Conservation (phyloP, 2,329 filamentous ascomycete genomes). For the Penicillium polonicum region DNA sequence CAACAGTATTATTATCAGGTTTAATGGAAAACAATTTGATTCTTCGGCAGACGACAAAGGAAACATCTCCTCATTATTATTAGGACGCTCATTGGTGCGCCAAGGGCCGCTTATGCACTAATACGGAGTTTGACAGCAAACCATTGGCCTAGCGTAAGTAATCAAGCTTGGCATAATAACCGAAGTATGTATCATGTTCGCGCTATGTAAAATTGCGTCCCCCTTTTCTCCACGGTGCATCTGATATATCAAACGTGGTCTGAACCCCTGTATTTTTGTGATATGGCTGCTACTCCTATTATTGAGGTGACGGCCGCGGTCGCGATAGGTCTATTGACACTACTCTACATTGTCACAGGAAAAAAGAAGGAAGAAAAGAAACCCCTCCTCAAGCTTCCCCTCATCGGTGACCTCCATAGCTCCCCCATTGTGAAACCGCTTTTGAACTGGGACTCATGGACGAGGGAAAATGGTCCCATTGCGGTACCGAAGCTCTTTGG, state of each 20-base stretch:
- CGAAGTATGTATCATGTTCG: background rate
- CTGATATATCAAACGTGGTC: background rate
- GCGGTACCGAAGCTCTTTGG: constrained; percentile 30
- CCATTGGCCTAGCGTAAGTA: too few relatives aligned
- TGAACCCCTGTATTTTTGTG: background rate
- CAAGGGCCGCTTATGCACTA: background rate
- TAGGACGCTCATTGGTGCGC: background rate
- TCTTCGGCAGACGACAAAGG: background rate
- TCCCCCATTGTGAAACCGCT: constrained; percentile 30
- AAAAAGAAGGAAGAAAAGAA: background rate
- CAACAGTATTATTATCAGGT: background rate
- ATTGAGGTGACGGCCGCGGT: background rate
- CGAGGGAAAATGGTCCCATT: constrained; percentile 38
- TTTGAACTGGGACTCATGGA: constrained; percentile 37
- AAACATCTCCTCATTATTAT: background rate
- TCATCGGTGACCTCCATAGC: constrained; percentile 34
- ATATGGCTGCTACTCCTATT: background rate
- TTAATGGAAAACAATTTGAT: background rate
- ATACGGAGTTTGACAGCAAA: background rate
- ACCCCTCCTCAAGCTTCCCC: constrained; percentile 25
- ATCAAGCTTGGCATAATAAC: background rate
- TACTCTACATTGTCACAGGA: background rate
- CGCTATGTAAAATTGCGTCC: background rate
- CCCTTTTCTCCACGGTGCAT: background rate
- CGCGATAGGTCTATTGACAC: background rate